Base-by-base conservation (phyloP, 306 rosid species). In the Vicia villosa region DNA sequence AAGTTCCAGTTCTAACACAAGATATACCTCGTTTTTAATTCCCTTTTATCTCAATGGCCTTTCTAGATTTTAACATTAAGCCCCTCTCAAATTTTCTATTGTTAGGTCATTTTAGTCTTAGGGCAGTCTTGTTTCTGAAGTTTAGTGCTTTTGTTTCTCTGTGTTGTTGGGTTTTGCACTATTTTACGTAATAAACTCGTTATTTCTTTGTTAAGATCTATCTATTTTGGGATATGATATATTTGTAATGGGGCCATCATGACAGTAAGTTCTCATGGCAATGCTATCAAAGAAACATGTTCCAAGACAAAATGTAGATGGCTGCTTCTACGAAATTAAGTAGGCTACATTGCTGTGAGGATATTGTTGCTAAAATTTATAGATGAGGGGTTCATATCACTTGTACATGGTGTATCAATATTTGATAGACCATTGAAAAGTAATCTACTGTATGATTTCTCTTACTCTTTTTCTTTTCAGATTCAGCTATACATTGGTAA, bases 401-500 rank as follows among this genome's bases (percentile, higher is more conserved):
- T 32, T 52, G 15, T 52, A 5, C 20, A 10, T 16, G 56, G 26
- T 8, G 3, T 17, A 50, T 49, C 9, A 10, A 34, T 34, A 34
- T 34, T 34, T 19, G 59, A 14, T 11, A 52, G 59, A 52, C 32
- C 59, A 2, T 15, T 52, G 13, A 10, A 52, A 52, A 9, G 16
- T 21, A 52, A 26, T 52, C 32, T 52, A 52, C 4, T 2, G 15
- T 52, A 21, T 52, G 3, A 52, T 11, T 21, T 21, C 58, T 52
- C 22, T 21, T 20, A 34, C 2, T 4, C 26, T 8, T 50, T 49
- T 49, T 50, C 26, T 43, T 16, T 34, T 16, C 15, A 34, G 45
- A 3, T 57, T 61, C 70, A n/a, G 26, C 46, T 69, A 47, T 75
- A 47, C 59, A 15, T 30, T 17, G 42, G 57, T 58, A 64, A 65